Evolutionary conservation across 2,329 filamentous ascomycete species (phyloP).

Genomic region (Dactylonectria estremocensis): DNA sequence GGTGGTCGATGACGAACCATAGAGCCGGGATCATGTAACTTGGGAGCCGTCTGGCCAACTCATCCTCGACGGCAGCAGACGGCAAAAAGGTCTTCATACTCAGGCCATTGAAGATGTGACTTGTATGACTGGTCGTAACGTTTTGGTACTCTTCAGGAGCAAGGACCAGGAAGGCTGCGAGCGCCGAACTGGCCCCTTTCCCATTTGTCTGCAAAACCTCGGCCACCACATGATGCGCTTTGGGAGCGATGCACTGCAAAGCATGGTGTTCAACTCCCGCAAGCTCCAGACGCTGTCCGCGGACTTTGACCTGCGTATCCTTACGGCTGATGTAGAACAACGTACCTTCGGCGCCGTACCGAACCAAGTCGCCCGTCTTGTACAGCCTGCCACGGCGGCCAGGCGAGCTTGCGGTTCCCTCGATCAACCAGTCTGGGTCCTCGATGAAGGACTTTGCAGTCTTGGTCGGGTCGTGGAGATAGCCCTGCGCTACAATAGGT

Average conservation of each 20-base stretch:
- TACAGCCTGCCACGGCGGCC: slow-evolving; percentile 31
- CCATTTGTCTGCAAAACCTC: slow-evolving; percentile 28
- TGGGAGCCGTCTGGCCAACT: neutral
- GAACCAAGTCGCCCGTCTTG: slow-evolving; percentile 44
- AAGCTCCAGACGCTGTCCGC: slow-evolving; percentile 68
- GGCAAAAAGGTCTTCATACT: neutral
- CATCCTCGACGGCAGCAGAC: neutral
- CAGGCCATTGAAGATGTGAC: neutral
- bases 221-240: slow-evolving; percentile 13
- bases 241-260: neutral
- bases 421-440: slow-evolving; percentile 8
- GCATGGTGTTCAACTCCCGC: slow-evolving; percentile 38
- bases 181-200: neutral
- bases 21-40: slow-evolving; percentile 3
- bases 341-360: slow-evolving; percentile 46
- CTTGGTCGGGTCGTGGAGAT: slow-evolving; percentile 23
- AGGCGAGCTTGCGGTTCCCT: slow-evolving; percentile 58
- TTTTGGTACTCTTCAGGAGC: neutral
- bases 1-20: slow-evolving; percentile 1
- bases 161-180: slow-evolving; percentile 1
- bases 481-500: slow-evolving; percentile 32
- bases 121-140: neutral
- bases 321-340: slow-evolving; percentile 46
- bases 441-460: slow-evolving; percentile 14
- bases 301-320: slow-evolving; percentile 52